These are phyloP conservation scores for Lactarius deliciosus DNA, from an alignment of 768 basidiomycete genomes.

Conservation along the genomic window DNA sequence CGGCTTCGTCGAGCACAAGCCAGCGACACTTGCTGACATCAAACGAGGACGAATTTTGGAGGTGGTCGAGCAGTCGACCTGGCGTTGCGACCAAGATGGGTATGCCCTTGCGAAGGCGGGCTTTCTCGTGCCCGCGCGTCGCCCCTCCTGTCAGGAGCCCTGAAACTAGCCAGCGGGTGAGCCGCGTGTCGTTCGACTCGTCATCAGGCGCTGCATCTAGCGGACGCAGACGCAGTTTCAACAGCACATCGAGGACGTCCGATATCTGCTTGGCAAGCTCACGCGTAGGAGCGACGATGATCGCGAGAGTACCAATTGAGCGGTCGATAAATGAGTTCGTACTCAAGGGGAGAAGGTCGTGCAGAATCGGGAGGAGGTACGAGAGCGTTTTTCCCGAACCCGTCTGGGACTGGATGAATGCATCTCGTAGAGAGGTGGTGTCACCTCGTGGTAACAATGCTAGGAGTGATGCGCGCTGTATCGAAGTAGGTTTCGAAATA, in stretches of 20 bases:
- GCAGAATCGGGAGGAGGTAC: slow-evolving; percentile 91
- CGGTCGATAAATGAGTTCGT: slow-evolving; percentile 92
- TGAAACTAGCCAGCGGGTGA: slow-evolving; percentile 92
- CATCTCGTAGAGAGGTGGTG: slow-evolving; percentile 54
- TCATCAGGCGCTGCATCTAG: slow-evolving; percentile 54
- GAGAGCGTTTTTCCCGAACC: slow-evolving; percentile 96
- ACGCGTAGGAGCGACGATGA: slow-evolving; percentile 92
- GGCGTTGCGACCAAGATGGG: slow-evolving; percentile 96
- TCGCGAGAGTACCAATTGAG: slow-evolving; percentile 89
- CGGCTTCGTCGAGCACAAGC: slow-evolving; percentile 96
- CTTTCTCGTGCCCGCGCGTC: slow-evolving; percentile 93
- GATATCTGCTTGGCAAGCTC: slow-evolving; percentile 97
- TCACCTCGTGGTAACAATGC: slow-evolving; percentile 54
- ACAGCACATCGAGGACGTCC: slow-evolving; percentile 83
- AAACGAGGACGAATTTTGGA: slow-evolving; percentile 93
- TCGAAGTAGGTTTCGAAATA: slow-evolving; percentile 84
- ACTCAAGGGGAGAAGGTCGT: slow-evolving; percentile 89
- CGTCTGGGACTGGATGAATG: slow-evolving; percentile 95
- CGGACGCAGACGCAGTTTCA: slow-evolving; percentile 70
- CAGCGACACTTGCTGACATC: slow-evolving; percentile 92
- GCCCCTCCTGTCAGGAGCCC: slow-evolving; percentile 93
- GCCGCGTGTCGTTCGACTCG: slow-evolving; percentile 41
- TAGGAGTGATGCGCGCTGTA: slow-evolving; percentile 72
- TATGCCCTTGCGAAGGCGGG: slow-evolving; percentile 88
- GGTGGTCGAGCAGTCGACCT: slow-evolving; percentile 90